phyloP scores from a whole-genome alignment of 176 grass and related monocot species.

The Luzula sylvatica region DNA sequence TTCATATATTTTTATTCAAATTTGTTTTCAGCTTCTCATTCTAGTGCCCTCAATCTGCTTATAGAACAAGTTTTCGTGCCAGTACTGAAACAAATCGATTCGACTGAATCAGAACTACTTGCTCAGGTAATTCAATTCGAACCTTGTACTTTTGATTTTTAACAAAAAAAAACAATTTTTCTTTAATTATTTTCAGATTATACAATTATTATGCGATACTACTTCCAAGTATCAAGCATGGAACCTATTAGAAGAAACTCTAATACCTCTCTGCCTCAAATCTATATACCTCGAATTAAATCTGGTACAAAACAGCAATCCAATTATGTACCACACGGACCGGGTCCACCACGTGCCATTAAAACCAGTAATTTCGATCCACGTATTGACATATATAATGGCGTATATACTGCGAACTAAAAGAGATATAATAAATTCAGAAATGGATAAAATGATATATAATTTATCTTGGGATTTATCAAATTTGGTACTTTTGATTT shows the following conservation, averaged over 20 bases:
- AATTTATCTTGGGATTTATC: conserved; percentile 72
- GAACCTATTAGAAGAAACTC: conserved; percentile 44
- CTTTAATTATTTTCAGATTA: conserved; percentile 22
- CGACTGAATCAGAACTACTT: conserved; percentile 27
- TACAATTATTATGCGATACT: conserved; percentile 38
- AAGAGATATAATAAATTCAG: conserved; percentile 12
- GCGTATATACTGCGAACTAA: conserved; percentile 26
- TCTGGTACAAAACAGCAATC: conserved; percentile 15
- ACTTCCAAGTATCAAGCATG: conserved; percentile 34
- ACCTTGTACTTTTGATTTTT: conserved; percentile 6
- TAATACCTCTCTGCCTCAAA: conserved; percentile 56
- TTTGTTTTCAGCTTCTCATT: conserved; percentile 30
- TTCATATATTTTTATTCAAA: not conserved
- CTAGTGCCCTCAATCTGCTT: conserved; percentile 29
- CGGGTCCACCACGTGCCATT: conserved; percentile 12
- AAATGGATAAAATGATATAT: conserved; percentile 32
- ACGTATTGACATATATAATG: conserved; percentile 38
- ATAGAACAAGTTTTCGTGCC: conserved; percentile 59
- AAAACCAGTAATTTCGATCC: conserved; percentile 24
- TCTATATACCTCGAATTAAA: conserved; percentile 33
- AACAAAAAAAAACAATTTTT: not conserved
- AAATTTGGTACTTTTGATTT: conserved; percentile 45
- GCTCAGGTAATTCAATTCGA: conserved; percentile 27
- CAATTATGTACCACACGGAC: conserved; percentile 23
- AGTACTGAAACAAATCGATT: conserved; percentile 33